Base-by-base conservation (phyloP, 495 filamentous ascomycete genomes). In the Clohesyomyces aquaticus region DNA sequence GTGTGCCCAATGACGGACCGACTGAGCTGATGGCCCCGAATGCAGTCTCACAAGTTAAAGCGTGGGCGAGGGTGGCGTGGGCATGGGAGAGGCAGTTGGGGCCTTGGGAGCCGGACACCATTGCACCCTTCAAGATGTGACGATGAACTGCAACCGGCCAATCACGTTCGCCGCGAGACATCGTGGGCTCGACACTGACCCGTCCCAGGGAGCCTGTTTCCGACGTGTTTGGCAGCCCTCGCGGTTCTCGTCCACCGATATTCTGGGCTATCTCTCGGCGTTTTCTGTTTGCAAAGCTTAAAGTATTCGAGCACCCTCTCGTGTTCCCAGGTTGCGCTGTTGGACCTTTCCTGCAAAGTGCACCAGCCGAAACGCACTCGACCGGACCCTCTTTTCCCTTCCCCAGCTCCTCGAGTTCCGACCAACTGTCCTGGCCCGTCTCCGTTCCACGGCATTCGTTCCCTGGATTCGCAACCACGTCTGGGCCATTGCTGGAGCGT, bases 131-230 rank as follows among this genome's bases (percentile, higher is more conserved):
- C 32, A 6, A 14, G 32, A 6, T 38, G 32, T 38, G 32, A 38
- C 14, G 32, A 14, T 38, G 32, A 38, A 38, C 6, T 6, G 32
- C 6, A 38, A 14, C 25, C 23, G 27, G 27, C 49, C 49, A 52
- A 52, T 52, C 49, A 32, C 2, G 14, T 14, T n/a, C 4, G 2
- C 8, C 1, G 4, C 18, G 16, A 19, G 49, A 52, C 49, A 52
- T 29, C 49, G 49, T 52, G 49, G 49, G 22, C 49, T 6, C 22
- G n/a, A n/a, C n/a, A n/a, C n/a, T n/a, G n/a, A 32, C 18, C 11
- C 12, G 6, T 28, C 23, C 11, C 6, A 38, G 32, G 32, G 32
- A 38, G 14, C 32, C 32, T 6, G 32, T 38, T 38, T 38, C 32
- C 32, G 32, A 14, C 19, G 4, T 16, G 4, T 47, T 28, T 26